A percentile compares a stretch with the other conserved stretches of the same genome.
These are phyloP conservation scores for Calonectria honghensis DNA, from an alignment of 2,329 filamentous ascomycete species.

Conservation along the genomic window DNA sequence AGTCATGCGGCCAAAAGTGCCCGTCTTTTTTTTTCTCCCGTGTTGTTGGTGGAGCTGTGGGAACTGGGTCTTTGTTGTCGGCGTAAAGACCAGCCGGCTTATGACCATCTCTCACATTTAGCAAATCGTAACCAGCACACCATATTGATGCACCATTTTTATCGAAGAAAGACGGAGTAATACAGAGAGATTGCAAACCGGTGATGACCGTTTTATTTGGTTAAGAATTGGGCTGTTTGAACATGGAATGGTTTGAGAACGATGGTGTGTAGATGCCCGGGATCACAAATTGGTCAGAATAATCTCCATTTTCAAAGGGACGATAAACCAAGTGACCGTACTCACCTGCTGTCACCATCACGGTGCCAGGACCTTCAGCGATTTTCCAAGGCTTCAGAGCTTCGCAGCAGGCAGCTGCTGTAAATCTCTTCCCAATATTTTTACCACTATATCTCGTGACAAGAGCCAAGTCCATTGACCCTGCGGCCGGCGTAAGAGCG, in stretches of 20 bases:
- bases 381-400: background rate
- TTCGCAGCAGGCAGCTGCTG: background rate
- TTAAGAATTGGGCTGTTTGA: background rate
- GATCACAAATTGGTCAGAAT: too few relatives aligned
- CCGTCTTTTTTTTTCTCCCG: background rate
- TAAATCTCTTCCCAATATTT: background rate
- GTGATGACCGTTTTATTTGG: background rate
- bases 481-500: background rate
- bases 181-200: background rate
- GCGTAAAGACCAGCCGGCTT: constrained; percentile 10
- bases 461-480: background rate
- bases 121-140: background rate
- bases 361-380: background rate
- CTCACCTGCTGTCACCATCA: too few relatives aligned
- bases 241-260: background rate
- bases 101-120: background rate
- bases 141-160: background rate
- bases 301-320: background rate
- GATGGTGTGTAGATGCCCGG: background rate
- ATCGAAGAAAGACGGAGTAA: background rate
- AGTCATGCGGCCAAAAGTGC: background rate
- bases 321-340: background rate
- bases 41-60: background rate
- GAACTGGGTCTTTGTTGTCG: background rate
- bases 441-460: background rate